These are phyloP conservation scores for Gliomastix tumulicola DNA, from an alignment of 2,329 filamentous ascomycete species.

Conservation along the genomic window DNA sequence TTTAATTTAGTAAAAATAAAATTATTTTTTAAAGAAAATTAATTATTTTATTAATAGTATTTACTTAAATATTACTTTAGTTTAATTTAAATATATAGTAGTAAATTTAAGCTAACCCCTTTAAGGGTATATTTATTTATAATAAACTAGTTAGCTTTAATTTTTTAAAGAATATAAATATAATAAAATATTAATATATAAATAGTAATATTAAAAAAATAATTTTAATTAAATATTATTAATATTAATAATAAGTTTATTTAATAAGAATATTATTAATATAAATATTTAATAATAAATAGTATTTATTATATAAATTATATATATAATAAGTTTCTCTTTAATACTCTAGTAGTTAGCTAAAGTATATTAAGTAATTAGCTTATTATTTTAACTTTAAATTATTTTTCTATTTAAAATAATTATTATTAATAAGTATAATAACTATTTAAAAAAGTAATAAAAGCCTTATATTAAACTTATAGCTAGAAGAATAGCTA, in stretches of 20 bases:
- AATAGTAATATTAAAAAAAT: slow-evolving; percentile 1
- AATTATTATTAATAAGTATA: too few relatives aligned
- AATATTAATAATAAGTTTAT: not conserved
- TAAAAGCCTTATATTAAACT: not conserved
- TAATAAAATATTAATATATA: not conserved
- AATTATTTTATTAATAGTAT: slow-evolving; percentile 1
- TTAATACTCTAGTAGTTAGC: slow-evolving; percentile 2
- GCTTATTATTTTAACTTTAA: not conserved
- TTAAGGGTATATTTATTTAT: slow-evolving; percentile 1
- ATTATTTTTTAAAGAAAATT: not conserved
- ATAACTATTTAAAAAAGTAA: slow-evolving; percentile 1
- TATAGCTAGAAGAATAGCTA: slow-evolving; percentile 1
- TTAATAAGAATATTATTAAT: slow-evolving; percentile 3
- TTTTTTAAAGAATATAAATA: not conserved
- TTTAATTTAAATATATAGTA: slow-evolving; percentile 3
- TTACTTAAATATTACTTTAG: not conserved
- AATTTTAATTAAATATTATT: not conserved
- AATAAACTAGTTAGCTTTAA: not conserved
- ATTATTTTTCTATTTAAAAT: not conserved
- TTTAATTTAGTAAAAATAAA: slow-evolving; percentile 1
- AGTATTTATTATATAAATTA: not conserved
- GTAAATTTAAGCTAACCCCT: not conserved
- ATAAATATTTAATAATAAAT: slow-evolving; percentile 1
- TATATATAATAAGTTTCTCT: not conserved
- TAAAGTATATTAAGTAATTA: not conserved